A percentile compares a stretch with the other conserved stretches of the same genome.
Conservation (phyloP, 2,329 filamentous ascomycete genomes). For the Lecanicillium sp. region DNA sequence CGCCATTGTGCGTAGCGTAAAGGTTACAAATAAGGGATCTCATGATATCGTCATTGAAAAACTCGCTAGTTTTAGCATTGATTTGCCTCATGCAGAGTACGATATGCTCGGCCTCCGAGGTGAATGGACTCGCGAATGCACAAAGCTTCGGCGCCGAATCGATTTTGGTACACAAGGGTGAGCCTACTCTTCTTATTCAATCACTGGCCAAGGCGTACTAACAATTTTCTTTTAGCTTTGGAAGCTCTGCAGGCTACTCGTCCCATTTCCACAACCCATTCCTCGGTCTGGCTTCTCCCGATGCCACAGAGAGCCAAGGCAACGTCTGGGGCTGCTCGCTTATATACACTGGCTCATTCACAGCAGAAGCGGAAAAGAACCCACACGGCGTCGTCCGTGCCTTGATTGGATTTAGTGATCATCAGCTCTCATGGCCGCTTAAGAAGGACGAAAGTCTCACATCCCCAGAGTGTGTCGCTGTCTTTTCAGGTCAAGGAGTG, state of each 20-base stretch:
- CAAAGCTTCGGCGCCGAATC: conserved; percentile 43
- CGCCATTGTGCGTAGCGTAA: conserved; percentile 52
- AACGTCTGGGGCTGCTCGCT: conserved; percentile 58
- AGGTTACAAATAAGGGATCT: conserved; percentile 49
- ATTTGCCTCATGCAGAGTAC: conserved; percentile 51
- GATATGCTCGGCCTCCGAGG: conserved; percentile 55
- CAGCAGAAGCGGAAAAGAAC: conserved; percentile 51
- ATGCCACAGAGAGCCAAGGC: conserved; percentile 51
- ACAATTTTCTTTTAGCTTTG: conserved; percentile 35
- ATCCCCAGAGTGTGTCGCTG: conserved; percentile 53
- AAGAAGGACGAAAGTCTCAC: conserved; percentile 46
- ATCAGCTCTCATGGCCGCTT: conserved; percentile 51
- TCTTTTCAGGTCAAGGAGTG: conserved; percentile 50
- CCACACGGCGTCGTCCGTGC: conserved; percentile 54
- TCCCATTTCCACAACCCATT: conserved; percentile 59
- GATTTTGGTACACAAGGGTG: conserved; percentile 48
- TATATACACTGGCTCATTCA: conserved; percentile 57
- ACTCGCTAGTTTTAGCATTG: conserved; percentile 51
- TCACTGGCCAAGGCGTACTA: neutral
- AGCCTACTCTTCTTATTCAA: conserved; percentile 1
- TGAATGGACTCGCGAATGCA: conserved; percentile 54
- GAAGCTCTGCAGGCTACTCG: conserved; percentile 52
- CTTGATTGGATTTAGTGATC: conserved; percentile 50
- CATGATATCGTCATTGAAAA: conserved; percentile 45
- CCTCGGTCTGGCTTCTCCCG: conserved; percentile 45